These are phyloP conservation scores for Sphagnum tenellum DNA, from an alignment of 225 moss, liverwort and hornwort species.

Conservation along the genomic window DNA sequence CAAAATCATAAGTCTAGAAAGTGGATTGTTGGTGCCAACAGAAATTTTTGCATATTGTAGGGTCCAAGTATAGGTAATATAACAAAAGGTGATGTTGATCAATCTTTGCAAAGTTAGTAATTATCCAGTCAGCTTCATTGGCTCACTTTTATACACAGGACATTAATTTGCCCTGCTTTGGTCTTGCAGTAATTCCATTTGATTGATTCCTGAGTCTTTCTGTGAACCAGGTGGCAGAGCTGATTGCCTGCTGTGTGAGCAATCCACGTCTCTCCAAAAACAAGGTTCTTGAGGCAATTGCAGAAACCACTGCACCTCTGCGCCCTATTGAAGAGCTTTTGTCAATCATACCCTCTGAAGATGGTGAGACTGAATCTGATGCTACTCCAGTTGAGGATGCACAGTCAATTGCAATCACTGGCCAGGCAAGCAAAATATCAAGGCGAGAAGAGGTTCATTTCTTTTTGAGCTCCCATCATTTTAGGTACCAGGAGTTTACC, in stretches of 20 bases:
- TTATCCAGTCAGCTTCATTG: no score
- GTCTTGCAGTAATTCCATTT: no score
- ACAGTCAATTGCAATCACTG: neutral
- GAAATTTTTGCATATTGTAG: no score
- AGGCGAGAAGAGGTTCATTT: constrained; percentile 6
- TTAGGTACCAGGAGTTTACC: no score
- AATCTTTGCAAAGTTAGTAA: no score
- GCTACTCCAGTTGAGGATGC: constrained; percentile 6
- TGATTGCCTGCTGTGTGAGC: constrained; percentile 58
- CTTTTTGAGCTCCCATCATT: no score
- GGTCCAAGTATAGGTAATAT: no score
- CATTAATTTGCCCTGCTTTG: no score
- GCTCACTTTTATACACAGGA: no score
- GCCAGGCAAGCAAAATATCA: constrained; percentile 1
- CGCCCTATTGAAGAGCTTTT: constrained; percentile 57
- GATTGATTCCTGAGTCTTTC: neutral
- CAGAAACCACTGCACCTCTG: constrained; percentile 65
- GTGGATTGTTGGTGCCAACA: no score
- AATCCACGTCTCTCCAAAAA: constrained; percentile 53
- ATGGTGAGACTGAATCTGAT: neutral
- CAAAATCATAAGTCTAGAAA: no score
- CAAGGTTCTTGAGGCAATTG: constrained; percentile 66
- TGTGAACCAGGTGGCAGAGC: constrained; percentile 60
- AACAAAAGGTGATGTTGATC: no score
- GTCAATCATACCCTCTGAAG: constrained; percentile 30